These are phyloP conservation scores for Stylonectria norvegica DNA, from an alignment of 2,329 filamentous ascomycete species.

Conservation along the genomic window DNA sequence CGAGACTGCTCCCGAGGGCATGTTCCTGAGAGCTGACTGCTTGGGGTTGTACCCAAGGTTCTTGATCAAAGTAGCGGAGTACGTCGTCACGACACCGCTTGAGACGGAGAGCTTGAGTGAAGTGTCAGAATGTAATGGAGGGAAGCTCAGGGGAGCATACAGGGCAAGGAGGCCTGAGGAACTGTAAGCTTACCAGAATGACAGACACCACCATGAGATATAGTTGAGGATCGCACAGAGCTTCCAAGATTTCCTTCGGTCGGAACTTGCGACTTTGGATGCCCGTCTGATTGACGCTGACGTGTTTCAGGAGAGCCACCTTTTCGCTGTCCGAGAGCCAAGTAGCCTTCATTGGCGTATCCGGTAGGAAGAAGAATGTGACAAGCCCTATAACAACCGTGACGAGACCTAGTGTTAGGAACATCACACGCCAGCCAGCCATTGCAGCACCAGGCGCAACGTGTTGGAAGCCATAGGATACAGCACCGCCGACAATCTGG, in stretches of 20 bases:
- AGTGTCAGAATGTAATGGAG: not conserved
- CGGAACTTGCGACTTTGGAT: slow-evolving; percentile 54
- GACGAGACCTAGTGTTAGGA: slow-evolving; percentile 61
- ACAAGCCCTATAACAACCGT: slow-evolving; percentile 34
- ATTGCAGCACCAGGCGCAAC: slow-evolving; percentile 49
- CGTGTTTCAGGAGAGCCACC: slow-evolving; percentile 48
- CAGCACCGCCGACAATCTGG: slow-evolving; percentile 61
- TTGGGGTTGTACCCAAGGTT: slow-evolving; percentile 45
- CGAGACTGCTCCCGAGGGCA: slow-evolving; percentile 50
- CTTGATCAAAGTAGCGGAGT: slow-evolving; percentile 51
- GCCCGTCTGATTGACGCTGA: slow-evolving; percentile 57
- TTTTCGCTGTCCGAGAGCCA: slow-evolving; percentile 47
- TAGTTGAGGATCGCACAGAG: slow-evolving; percentile 49
- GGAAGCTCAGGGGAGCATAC: not conserved
- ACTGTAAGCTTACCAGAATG: slow-evolving; percentile 45
- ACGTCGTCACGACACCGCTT: slow-evolving; percentile 52
- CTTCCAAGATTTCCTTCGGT: slow-evolving; percentile 49
- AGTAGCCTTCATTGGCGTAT: slow-evolving; percentile 46
- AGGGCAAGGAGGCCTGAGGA: slow-evolving; percentile 4
- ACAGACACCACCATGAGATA: slow-evolving; percentile 49
- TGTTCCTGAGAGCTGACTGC: slow-evolving; percentile 50
- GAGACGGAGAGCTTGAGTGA: slow-evolving; percentile 43
- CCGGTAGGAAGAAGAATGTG: slow-evolving; percentile 34
- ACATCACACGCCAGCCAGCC: slow-evolving; percentile 67
- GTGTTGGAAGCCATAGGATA: slow-evolving; percentile 59